Evolutionary conservation across 1,284 basidiomycete genomes (phyloP).

Genomic region (Abortiporus biennis): DNA sequence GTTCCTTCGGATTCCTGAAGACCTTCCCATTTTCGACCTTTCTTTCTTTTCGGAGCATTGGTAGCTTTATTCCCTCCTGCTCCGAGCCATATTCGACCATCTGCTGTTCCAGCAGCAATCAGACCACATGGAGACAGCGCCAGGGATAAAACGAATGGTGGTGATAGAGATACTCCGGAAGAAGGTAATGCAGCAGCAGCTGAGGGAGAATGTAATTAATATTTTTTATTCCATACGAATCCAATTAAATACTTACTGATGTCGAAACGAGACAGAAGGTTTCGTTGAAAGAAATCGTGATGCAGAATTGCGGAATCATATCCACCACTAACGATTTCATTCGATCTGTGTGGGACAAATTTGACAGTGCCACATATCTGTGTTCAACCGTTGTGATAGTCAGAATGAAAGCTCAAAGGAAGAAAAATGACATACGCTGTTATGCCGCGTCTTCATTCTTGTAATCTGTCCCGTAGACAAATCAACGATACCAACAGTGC

Average conservation of each 20-base stretch:
- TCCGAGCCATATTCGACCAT: slow-evolving; percentile 66
- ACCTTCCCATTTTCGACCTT: slow-evolving; percentile 67
- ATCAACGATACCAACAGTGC: slow-evolving; percentile 59
- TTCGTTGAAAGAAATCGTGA: slow-evolving; percentile 56
- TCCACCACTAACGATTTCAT: slow-evolving; percentile 69
- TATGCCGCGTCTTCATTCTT: slow-evolving; percentile 57
- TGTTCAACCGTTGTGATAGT: neutral
- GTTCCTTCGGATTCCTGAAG: slow-evolving; percentile 42
- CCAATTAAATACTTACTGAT: slow-evolving; percentile 38
- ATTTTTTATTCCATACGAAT: slow-evolving; percentile 1
- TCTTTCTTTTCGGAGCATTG: slow-evolving; percentile 31
- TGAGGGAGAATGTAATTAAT: neutral
- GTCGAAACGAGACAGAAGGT: slow-evolving; percentile 49
- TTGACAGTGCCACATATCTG: slow-evolving; percentile 65
- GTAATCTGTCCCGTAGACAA: slow-evolving; percentile 37
- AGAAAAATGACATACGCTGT: slow-evolving; percentile 39
- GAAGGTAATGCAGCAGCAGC: slow-evolving; percentile 31
- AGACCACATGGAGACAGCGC: slow-evolving; percentile 51
- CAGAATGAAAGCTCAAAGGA: neutral
- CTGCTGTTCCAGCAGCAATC: slow-evolving; percentile 66
- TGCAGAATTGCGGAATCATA: slow-evolving; percentile 68
- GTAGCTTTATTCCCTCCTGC: slow-evolving; percentile 54
- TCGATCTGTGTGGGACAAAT: slow-evolving; percentile 64
- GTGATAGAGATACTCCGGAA: slow-evolving; percentile 52
- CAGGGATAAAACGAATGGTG: slow-evolving; percentile 64